Conservation (phyloP, 495 filamentous ascomycete genomes). For the Platismatia glauca region DNA sequence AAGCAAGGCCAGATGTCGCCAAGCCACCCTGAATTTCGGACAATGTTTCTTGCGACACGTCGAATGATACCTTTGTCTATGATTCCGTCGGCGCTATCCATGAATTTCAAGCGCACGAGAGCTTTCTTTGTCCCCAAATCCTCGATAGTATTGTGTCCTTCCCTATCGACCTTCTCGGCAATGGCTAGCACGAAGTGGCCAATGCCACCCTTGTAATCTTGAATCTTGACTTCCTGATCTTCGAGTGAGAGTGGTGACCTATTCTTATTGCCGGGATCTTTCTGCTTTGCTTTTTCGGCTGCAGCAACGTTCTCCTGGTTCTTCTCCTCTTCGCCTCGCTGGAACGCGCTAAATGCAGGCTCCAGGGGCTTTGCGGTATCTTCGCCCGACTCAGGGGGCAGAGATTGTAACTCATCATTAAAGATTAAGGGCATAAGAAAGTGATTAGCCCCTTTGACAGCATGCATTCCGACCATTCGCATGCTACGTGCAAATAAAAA, state of each 20-base stretch:
- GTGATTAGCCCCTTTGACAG: neutral
- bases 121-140: neutral
- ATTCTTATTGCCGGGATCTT: neutral
- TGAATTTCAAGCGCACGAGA: neutral
- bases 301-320: neutral
- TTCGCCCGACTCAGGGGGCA: neutral
- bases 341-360: neutral
- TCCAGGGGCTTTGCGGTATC: neutral
- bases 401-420: neutral
- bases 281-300: neutral
- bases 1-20: conserved; percentile 1
- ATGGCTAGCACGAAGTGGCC: neutral
- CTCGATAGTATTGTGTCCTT: neutral
- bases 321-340: neutral
- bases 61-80: neutral
- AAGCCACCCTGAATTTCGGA: conserved; percentile 17
- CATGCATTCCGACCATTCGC: neutral
- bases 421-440: neutral
- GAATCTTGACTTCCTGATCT: neutral
- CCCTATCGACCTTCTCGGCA: neutral
- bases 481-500: neutral
- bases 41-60: conserved; percentile 4
- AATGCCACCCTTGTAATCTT: neutral
- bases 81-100: neutral
- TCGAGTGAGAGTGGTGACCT: neutral